Conservation (phyloP, 495 filamentous ascomycete genomes). For the Aspergillus kassunensis region DNA sequence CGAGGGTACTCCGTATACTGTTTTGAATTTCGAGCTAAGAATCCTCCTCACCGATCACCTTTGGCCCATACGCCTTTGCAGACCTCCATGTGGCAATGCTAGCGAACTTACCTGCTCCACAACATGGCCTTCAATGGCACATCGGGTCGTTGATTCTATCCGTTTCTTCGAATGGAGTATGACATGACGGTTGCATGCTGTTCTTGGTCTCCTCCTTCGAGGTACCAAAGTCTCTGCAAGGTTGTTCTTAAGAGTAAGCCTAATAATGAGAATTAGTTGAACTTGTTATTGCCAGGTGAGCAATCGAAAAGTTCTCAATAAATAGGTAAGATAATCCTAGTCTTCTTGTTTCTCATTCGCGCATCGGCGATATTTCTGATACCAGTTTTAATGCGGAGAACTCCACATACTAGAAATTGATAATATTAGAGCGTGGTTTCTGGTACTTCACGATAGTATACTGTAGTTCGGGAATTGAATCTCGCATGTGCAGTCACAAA, state of each 20-base stretch:
- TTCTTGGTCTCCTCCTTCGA: too few relatives aligned
- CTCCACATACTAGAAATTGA: neutral
- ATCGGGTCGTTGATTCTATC: too few relatives aligned
- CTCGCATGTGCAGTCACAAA: conserved; percentile 1
- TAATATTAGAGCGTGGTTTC: neutral
- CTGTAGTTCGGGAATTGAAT: neutral
- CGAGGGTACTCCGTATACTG: neutral
- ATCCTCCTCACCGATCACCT: conserved; percentile 1
- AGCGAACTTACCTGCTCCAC: neutral
- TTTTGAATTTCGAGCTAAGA: neutral
- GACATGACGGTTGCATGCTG: too few relatives aligned
- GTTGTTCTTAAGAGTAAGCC: too few relatives aligned
- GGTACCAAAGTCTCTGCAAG: too few relatives aligned
- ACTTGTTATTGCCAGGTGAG: too few relatives aligned
- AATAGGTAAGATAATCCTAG: too few relatives aligned
- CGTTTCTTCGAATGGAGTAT: too few relatives aligned
- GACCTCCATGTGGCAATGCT: neutral
- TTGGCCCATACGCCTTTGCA: neutral
- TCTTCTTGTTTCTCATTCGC: neutral
- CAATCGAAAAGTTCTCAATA: too few relatives aligned
- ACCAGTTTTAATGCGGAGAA: neutral
- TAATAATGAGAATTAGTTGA: too few relatives aligned
- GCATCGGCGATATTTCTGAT: neutral
- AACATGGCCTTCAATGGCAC: too few relatives aligned
- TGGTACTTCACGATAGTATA: neutral